Conservation (phyloP, 768 basidiomycete species). For the Cyathus striatus region DNA sequence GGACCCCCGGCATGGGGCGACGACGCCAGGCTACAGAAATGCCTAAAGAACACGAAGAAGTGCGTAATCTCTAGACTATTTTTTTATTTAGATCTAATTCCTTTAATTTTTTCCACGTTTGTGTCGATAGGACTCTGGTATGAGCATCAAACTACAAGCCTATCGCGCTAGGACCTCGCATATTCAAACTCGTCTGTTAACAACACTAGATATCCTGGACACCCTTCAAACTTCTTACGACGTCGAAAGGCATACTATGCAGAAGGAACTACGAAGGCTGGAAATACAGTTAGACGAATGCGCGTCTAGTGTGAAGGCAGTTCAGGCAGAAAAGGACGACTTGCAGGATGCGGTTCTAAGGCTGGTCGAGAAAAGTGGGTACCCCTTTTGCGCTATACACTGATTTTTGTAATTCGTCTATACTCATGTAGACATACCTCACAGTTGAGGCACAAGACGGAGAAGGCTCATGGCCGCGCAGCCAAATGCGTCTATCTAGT, state of each 20-base stretch:
- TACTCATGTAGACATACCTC: not conserved
- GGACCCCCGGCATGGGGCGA: no score
- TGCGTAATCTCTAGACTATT: no score
- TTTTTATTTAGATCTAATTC: no score
- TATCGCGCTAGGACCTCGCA: constrained; percentile 33
- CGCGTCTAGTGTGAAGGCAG: constrained; percentile 18
- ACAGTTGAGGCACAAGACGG: constrained; percentile 42
- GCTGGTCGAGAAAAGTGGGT: constrained; percentile 58
- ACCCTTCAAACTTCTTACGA: constrained; percentile 31
- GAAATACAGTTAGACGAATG: constrained; percentile 32
- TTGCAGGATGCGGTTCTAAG: constrained; percentile 46
- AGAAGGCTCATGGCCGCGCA: constrained; percentile 40
- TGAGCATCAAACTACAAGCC: constrained; percentile 6
- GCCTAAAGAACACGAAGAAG: no score
- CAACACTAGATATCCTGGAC: constrained; percentile 48
- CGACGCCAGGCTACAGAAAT: no score
- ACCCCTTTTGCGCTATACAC: not conserved
- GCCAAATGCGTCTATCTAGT: constrained; percentile 32
- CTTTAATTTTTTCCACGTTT: no score
- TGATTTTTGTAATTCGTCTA: not conserved
- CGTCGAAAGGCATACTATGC: constrained; percentile 30
- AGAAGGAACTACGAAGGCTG: constrained; percentile 25
- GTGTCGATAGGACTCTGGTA: no score
- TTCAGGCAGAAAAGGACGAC: constrained; percentile 47
- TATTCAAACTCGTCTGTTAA: constrained; percentile 39